A percentile compares a stretch with the other conserved stretches of the same genome.
These are phyloP conservation scores for Nakazawaea ishiwadae DNA, from an alignment of 805 yeast genomes.

Conservation along the genomic window DNA sequence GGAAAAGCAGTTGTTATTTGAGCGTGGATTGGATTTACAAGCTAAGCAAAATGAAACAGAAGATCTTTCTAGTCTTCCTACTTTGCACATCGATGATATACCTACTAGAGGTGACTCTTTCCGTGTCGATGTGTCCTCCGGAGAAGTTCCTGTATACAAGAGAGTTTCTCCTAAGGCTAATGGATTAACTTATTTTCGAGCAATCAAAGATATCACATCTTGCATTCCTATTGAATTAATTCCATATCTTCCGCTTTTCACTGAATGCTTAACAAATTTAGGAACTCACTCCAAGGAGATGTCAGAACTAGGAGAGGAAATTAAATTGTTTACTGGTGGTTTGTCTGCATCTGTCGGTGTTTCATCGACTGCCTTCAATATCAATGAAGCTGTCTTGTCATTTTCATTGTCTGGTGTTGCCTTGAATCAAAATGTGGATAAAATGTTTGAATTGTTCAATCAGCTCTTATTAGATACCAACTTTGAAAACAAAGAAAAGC, in stretches of 20 bases:
- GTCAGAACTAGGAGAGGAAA: conserved; percentile 80
- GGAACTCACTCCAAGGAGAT: conserved; percentile 74
- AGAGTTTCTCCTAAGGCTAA: conserved; percentile 46
- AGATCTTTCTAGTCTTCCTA: conserved; percentile 76
- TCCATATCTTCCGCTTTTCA: conserved; percentile 71
- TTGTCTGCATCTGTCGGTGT: conserved; percentile 57
- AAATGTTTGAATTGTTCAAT: conserved; percentile 61
- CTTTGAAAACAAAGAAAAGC: conserved; percentile 60
- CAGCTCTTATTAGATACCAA: conserved; percentile 69
- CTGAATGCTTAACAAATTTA: conserved; percentile 74
- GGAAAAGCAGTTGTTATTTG: conserved; percentile 53
- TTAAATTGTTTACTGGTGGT: conserved; percentile 83
- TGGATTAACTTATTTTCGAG: conserved; percentile 74
- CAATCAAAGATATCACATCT: conserved; percentile 51
- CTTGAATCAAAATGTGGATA: conserved; percentile 55
- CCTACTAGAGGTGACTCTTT: conserved; percentile 45
- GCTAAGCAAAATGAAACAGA: conserved; percentile 64
- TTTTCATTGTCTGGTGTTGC: conserved; percentile 66
- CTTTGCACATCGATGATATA: conserved; percentile 71
- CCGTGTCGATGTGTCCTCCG: conserved; percentile 25
- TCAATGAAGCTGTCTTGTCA: conserved; percentile 43
- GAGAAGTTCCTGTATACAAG: conserved; percentile 27
- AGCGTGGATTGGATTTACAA: conserved; percentile 56
- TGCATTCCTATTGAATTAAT: conserved; percentile 56
- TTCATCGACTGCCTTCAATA: conserved; percentile 47